phyloP scores from a whole-genome alignment of 2,329 filamentous ascomycete genomes.

The Bimuria novae-zelandiae region DNA sequence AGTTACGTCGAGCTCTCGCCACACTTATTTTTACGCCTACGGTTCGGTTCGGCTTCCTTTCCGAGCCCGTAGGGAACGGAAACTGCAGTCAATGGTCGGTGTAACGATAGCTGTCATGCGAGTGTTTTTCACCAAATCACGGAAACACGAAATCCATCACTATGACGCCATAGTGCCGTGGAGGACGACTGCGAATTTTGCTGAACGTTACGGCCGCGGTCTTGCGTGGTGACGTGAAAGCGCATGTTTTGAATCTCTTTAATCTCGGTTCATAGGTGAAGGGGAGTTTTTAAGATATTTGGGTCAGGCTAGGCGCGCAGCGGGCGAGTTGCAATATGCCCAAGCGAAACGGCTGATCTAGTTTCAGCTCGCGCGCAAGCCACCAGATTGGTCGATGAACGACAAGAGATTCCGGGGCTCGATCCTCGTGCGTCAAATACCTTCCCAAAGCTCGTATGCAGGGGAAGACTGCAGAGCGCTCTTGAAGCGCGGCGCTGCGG shows the following conservation, averaged over 20 bases:
- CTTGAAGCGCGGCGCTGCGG: neutral
- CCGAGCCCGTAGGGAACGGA: conserved; percentile 11
- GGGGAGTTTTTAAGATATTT: conserved; percentile 21
- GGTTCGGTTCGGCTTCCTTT: conserved; percentile 24
- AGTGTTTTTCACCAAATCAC: conserved; percentile 13
- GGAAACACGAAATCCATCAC: conserved; percentile 17
- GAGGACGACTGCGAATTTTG: no score
- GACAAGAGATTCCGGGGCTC: conserved; percentile 27
- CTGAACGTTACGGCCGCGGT: conserved; percentile 14
- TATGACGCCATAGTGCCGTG: conserved; percentile 30
- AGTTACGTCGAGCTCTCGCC: conserved; percentile 28
- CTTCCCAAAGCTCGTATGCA: conserved; percentile 27
- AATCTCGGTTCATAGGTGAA: conserved; percentile 42
- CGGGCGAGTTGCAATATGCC: conserved; percentile 29
- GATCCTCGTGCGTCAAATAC: conserved; percentile 16
- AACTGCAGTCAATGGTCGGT: conserved; percentile 11
- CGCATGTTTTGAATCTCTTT: conserved; percentile 41
- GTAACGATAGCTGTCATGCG: conserved; percentile 7
- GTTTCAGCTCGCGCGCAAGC: conserved; percentile 14
- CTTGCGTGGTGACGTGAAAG: conserved; percentile 26
- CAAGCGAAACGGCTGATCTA: conserved; percentile 41
- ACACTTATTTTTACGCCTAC: conserved; percentile 38
- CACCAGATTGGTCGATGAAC: conserved; percentile 35
- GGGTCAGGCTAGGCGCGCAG: conserved; percentile 29
- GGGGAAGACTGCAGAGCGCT: conserved; percentile 30